Conservation (phyloP, 768 basidiomycete genomes). For the Cystofilobasidium capitatum region DNA sequence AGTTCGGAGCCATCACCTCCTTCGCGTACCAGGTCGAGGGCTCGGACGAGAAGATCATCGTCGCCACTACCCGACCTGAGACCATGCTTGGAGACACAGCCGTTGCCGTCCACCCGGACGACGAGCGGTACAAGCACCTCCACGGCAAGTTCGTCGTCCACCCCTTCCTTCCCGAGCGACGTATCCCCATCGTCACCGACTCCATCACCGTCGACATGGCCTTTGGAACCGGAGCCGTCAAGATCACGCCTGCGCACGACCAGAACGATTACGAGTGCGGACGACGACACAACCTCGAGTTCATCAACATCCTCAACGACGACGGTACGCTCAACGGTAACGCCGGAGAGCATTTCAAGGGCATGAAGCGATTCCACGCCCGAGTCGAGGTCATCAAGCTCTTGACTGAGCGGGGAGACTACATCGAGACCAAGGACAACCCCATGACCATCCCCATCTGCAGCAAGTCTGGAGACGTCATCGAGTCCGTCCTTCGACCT, state of each 20-base stretch:
- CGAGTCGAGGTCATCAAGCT: constrained; percentile 71
- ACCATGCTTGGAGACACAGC: constrained; percentile 98
- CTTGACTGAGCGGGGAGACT: constrained; percentile 73
- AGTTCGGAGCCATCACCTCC: constrained; percentile 92
- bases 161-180: constrained; percentile 71
- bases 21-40: constrained; percentile 87
- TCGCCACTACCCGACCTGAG: constrained; percentile 96
- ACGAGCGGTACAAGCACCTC: constrained; percentile 86
- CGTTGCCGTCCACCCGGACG: constrained; percentile 90
- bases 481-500: constrained; percentile 88
- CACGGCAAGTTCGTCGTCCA: constrained; percentile 85
- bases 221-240: constrained; percentile 96
- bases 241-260: constrained; percentile 97
- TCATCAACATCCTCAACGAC: constrained; percentile 91
- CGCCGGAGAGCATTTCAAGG: constrained; percentile 70
- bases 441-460: constrained; percentile 95
- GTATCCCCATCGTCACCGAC: constrained; percentile 80
- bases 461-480: constrained; percentile 94
- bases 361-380: constrained; percentile 97
- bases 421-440: constrained; percentile 86
- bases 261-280: constrained; percentile 95
- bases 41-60: constrained; percentile 80
- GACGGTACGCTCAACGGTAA: constrained; percentile 91
- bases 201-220: constrained; percentile 76
- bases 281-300: constrained; percentile 70